phyloP scores from a whole-genome alignment of 352 stramenopile genomes.

The Peronospora belbahrii region DNA sequence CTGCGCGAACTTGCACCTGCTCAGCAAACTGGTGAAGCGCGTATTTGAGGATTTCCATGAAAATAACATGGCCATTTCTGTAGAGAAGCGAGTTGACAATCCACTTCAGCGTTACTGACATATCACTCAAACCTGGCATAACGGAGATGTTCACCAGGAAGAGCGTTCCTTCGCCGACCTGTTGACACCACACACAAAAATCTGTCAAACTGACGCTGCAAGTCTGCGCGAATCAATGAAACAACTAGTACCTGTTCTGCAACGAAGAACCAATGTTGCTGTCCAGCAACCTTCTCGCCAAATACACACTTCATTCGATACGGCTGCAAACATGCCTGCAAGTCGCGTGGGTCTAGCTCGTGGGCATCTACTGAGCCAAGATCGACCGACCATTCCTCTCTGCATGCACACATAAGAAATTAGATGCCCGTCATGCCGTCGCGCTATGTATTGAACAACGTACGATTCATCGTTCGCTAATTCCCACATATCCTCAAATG shows the following conservation, averaged over 20 bases:
- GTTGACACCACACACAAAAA: neutral
- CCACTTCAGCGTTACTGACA: conserved; percentile 84
- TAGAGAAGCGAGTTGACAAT: conserved; percentile 84
- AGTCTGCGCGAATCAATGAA: neutral
- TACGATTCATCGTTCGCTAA: conserved; percentile 68
- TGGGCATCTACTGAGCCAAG: conserved; percentile 33
- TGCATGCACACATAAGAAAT: conserved; percentile 20
- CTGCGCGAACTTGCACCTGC: conserved; percentile 20
- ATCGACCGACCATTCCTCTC: conserved; percentile 69
- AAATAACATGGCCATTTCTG: conserved; percentile 73
- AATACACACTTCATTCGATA: conserved; percentile 59
- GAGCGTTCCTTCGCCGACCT: conserved; percentile 71
- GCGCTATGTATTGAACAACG: conserved; percentile 7
- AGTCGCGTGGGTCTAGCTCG: conserved; percentile 44
- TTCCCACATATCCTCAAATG: conserved; percentile 75
- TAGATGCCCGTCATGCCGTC: neutral
- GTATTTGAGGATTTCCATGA: conserved; percentile 78
- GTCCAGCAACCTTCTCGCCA: conserved; percentile 68
- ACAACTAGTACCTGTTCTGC: conserved; percentile 57
- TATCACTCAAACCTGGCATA: conserved; percentile 66
- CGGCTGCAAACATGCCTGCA: conserved; percentile 54
- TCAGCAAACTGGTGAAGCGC: conserved; percentile 56
- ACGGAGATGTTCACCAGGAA: conserved; percentile 77
- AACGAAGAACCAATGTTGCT: conserved; percentile 72
- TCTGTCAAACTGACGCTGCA: conserved; percentile 1